Conservation (phyloP, 1,284 basidiomycete species). For the Abortiporus biennis region DNA sequence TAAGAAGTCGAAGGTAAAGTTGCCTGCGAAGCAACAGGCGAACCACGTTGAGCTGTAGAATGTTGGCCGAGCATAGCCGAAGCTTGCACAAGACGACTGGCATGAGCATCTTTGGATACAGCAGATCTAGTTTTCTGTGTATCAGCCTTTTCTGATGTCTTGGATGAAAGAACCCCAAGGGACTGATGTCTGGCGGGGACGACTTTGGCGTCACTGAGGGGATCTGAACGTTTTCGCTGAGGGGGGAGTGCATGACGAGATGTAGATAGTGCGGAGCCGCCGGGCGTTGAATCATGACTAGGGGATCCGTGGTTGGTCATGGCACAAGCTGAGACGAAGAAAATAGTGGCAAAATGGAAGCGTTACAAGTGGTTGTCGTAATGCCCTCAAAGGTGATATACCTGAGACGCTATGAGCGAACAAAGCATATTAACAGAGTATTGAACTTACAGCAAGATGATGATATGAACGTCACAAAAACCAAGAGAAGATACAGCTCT, state of each 20-base stretch:
- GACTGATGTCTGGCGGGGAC: slow-evolving; percentile 1
- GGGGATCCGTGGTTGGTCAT: background rate
- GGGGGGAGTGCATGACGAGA: background rate
- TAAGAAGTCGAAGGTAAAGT: no score
- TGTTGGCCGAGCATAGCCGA: no score
- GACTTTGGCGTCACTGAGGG: background rate
- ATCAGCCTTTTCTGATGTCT: no score
- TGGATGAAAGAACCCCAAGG: background rate
- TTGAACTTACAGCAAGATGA: background rate
- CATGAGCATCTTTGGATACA: no score
- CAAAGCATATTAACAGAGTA: background rate
- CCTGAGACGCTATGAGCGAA: background rate
- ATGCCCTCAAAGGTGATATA: no score
- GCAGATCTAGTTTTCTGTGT: no score
- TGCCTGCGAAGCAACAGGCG: no score
- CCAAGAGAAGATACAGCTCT: background rate
- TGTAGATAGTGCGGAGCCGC: background rate
- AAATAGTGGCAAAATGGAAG: background rate
- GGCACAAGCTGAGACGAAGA: no score
- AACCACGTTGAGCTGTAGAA: no score
- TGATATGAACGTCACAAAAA: background rate
- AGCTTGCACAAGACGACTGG: no score
- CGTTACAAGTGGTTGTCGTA: no score
- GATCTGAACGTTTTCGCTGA: background rate
- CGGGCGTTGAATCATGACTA: background rate